These are phyloP conservation scores for Peterozyma toletana DNA, from an alignment of 805 yeast genomes.

Conservation along the genomic window DNA sequence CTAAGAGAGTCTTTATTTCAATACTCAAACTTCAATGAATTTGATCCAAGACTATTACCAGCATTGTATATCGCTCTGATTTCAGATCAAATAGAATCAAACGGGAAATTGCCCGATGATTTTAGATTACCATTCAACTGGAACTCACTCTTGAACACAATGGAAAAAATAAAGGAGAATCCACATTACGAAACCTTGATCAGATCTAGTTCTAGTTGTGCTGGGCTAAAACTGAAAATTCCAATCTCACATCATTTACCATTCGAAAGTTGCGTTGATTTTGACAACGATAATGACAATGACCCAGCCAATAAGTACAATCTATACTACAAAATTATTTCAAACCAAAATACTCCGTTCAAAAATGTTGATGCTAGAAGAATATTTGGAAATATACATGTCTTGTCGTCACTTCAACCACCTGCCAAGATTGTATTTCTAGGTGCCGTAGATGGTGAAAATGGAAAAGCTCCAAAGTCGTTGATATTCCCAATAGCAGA, in stretches of 20 bases:
- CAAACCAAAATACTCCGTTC: constrained; percentile 1
- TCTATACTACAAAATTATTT: not conserved
- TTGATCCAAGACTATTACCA: constrained; percentile 5
- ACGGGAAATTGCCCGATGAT: not conserved
- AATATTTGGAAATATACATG: constrained; percentile 1
- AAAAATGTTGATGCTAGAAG: not conserved
- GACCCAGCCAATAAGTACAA: not conserved
- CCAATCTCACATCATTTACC: not conserved
- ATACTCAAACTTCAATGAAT: constrained; percentile 1
- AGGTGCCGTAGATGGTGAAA: not conserved
- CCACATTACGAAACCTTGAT: not conserved
- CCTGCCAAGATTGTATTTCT: constrained; percentile 2
- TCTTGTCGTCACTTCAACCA: not conserved
- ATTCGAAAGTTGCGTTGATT: not conserved
- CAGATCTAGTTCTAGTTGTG: not conserved
- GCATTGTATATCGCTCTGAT: constrained; percentile 1
- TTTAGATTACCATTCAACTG: constrained; percentile 6
- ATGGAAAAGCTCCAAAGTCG: not conserved
- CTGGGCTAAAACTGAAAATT: not conserved
- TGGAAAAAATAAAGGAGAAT: not conserved
- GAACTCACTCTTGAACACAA: constrained; percentile 2
- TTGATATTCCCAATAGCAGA: not conserved
- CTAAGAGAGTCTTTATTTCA: too few species aligned
- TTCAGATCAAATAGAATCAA: not conserved
- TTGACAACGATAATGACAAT: not conserved